A percentile compares a stretch with the other conserved stretches of the same genome.
phyloP scores from a whole-genome alignment of 768 basidiomycete genomes.

The Lyophyllum semitale region DNA sequence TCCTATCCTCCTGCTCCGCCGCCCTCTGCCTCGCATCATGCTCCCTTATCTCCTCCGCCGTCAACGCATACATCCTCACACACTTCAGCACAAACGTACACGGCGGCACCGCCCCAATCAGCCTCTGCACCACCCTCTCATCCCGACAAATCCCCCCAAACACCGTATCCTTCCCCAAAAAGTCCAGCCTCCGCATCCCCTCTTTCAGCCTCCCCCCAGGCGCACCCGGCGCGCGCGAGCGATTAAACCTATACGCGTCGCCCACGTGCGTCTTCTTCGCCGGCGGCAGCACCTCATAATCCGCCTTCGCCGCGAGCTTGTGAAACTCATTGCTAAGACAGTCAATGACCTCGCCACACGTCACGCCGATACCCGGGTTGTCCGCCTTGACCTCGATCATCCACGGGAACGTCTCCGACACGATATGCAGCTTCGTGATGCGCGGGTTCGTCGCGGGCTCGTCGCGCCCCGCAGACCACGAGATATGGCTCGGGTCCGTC shows the following conservation, averaged over 20 bases:
- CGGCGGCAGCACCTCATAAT: slow-evolving; percentile 46
- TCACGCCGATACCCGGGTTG: slow-evolving; percentile 52
- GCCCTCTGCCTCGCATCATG: slow-evolving; percentile 38
- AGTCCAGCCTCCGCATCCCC: slow-evolving; percentile 69
- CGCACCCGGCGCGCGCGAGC: slow-evolving; percentile 61
- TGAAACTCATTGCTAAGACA: slow-evolving; percentile 52
- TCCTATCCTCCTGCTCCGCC: slow-evolving; percentile 5
- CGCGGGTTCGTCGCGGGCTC: slow-evolving; percentile 71
- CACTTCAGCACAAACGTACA: slow-evolving; percentile 65
- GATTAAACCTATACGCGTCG: slow-evolving; percentile 63
- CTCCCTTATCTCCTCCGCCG: slow-evolving; percentile 50
- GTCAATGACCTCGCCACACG: slow-evolving; percentile 68
- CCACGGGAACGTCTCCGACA: slow-evolving; percentile 60
- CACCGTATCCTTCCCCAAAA: slow-evolving; percentile 55
- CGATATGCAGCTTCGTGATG: slow-evolving; percentile 48
- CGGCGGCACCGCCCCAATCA: slow-evolving; percentile 52
- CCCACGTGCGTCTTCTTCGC: slow-evolving; percentile 43
- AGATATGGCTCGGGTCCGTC: slow-evolving; percentile 56
- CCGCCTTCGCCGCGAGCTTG: slow-evolving; percentile 48
- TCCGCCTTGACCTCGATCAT: slow-evolving; percentile 48
- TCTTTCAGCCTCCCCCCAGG: slow-evolving; percentile 70
- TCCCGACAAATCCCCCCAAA: slow-evolving; percentile 64
- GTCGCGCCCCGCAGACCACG: slow-evolving; percentile 68
- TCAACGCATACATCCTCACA: slow-evolving; percentile 45
- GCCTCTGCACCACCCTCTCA: slow-evolving; percentile 41